Evolutionary conservation across 2,329 filamentous ascomycete genomes (phyloP), one percentile per base, ranked within the genome.

Genomic region (Pyricularia sp.): DNA sequence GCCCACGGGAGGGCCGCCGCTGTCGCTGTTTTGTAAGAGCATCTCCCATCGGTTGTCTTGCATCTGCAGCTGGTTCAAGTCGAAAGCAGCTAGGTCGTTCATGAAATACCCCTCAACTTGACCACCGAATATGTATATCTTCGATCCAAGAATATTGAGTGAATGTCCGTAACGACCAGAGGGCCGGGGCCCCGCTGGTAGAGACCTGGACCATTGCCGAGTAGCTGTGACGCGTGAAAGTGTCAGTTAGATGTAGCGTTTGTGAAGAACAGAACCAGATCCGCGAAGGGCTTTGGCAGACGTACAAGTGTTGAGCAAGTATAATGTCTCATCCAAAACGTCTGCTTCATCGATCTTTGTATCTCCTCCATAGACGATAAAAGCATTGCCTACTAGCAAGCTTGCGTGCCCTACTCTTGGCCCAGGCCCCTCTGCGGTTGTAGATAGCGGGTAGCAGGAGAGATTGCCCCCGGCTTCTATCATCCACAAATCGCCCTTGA

Each of bases 71-170:
- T 94, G 91, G 72, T 99, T 99, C 64, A 99, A 78, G 73, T 99
- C 96, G 72, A 99, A 99, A 10, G 93, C 92, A 35, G 96, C 86
- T 19, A 99, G 80, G 72, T 99, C 94, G 71, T 99, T 99, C 86
- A 99, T 97, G 73, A 99, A 99, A 73, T 88, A 93, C 4, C 93
- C 94, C 74, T 99, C 94, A 1, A 97, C 93, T 72, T 99, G 94
- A 63, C 94, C 94, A 73, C 94, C 94, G 73, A 99, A 99, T 33
- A 99, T 90, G 77, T 91, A 99, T 59, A 99, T 93, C 74, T 96
- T 97, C 66, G 94, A 97, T 30, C 93, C 93, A 2, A 99, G 79
- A 55, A 99, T 97, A 73, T 97, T 99, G 67, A 99, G 77, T 0
- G 94, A 96, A 75, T 99, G 94, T 6, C 96, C 94, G 71, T 99